Percentiles rank a stretch among this genome's conserved stretches.
Conservation (phyloP, 306 rosid species). For the Casuarina equisetifolia region DNA sequence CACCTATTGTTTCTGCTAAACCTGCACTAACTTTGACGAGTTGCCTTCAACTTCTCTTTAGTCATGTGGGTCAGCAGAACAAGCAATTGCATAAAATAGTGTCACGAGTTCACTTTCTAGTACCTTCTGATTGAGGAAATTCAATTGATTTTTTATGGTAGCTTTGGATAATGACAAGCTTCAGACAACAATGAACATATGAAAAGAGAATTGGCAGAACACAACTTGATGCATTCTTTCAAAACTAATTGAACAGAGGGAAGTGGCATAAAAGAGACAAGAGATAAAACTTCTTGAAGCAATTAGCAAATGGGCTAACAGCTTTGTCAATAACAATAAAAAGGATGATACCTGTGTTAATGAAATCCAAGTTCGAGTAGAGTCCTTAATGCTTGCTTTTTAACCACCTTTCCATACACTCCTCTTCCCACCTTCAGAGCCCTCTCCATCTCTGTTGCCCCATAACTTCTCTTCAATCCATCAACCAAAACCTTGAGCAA, state of each 20-base stretch:
- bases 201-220: not conserved
- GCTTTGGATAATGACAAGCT: too few species aligned
- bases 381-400: constrained; percentile 64
- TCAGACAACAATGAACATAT: not conserved
- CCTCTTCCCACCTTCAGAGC: constrained; percentile 65
- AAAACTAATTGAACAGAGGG: not conserved
- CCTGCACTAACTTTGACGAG: too few species aligned
- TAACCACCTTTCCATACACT: constrained; percentile 63
- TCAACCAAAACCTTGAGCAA: constrained; percentile 51
- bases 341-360: constrained; percentile 24
- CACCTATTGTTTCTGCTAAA: too few species aligned
- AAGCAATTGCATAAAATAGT: too few species aligned
- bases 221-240: not conserved
- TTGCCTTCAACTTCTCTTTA: too few species aligned
- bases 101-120: too few species aligned
- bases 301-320: not conserved
- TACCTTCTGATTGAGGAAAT: too few species aligned
- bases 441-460: constrained; percentile 52
- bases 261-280: not conserved
- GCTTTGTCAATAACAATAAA: not conserved
- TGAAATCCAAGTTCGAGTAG: constrained; percentile 42
- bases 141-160: too few species aligned
- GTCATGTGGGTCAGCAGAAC: too few species aligned
- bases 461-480: constrained; percentile 48
- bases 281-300: not conserved